phyloP scores from a whole-genome alignment of 306 rosid species.

The Mimosa bimucronata region DNA sequence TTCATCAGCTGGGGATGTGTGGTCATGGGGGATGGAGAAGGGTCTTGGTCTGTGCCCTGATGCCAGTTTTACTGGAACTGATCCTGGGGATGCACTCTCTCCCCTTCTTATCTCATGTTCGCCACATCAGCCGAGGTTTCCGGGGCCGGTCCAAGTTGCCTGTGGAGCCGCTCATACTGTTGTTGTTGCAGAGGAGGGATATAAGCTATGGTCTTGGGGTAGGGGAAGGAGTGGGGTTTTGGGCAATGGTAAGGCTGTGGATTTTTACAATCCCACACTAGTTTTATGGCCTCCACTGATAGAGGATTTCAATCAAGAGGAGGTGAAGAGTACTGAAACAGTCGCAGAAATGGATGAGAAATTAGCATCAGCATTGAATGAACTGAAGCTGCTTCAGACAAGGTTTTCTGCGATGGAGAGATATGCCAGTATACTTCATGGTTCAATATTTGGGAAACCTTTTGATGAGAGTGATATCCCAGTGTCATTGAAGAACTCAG shows the following conservation, averaged over 20 bases:
- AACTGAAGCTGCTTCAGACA: slow-evolving; percentile 64
- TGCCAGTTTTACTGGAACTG: slow-evolving; percentile 60
- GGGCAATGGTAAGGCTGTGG: slow-evolving; percentile 67
- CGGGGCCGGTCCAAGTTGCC: slow-evolving; percentile 64
- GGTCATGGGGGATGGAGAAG: slow-evolving; percentile 99
- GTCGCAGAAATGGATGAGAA: slow-evolving; percentile 53
- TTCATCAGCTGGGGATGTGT: slow-evolving; percentile 80
- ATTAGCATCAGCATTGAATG: slow-evolving; percentile 56
- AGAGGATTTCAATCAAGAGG: slow-evolving; percentile 63
- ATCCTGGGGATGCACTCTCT: slow-evolving; percentile 74
- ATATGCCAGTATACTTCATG: slow-evolving; percentile 81
- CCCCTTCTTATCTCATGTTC: slow-evolving; percentile 55
- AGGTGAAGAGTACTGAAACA: slow-evolving; percentile 36
- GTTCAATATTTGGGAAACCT: slow-evolving; percentile 79
- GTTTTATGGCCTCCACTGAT: slow-evolving; percentile 69
- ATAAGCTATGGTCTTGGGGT: slow-evolving; percentile 91
- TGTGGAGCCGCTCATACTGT: slow-evolving; percentile 97
- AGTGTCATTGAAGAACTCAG: slow-evolving; percentile 52
- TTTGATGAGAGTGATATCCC: slow-evolving; percentile 76
- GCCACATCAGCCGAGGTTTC: slow-evolving; percentile 52
- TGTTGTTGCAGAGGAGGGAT: slow-evolving; percentile 65
- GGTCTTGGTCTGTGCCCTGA: slow-evolving; percentile 95
- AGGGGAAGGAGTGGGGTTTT: slow-evolving; percentile 90
- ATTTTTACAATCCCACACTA: slow-evolving; percentile 59
- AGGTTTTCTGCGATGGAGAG: slow-evolving; percentile 66